These are phyloP conservation scores for Panicum virgatum DNA, from an alignment of 202 grass and related monocot genomes.

Conservation along the genomic window DNA sequence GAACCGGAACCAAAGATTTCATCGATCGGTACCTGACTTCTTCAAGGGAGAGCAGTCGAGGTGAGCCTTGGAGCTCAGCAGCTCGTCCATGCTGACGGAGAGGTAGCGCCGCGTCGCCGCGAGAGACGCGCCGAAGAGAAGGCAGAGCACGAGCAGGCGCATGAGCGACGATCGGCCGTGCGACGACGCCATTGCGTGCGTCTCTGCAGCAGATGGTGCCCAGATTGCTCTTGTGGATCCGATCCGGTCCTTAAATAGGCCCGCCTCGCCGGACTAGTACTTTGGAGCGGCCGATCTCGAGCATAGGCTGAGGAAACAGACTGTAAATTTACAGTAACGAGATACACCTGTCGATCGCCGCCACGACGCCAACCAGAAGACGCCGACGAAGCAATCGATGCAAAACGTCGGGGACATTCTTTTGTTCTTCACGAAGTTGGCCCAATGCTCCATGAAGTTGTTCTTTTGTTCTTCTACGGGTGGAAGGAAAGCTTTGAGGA, in stretches of 20 bases:
- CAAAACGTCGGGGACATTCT: background rate
- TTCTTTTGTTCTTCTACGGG: too few relatives aligned
- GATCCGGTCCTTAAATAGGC: too few relatives aligned
- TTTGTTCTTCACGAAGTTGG: background rate
- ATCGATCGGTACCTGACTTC: background rate
- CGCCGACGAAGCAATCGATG: background rate
- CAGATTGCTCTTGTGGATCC: background rate
- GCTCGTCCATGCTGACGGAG: background rate
- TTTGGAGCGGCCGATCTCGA: background rate
- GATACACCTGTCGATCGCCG: background rate
- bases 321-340: too few relatives aligned
- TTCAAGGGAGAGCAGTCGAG: constrained; percentile 15
- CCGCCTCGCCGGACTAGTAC: too few relatives aligned
- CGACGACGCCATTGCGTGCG: background rate
- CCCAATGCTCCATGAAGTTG: too few relatives aligned
- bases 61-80: background rate
- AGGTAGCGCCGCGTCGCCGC: background rate
- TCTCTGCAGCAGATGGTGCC: background rate
- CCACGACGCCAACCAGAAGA: background rate
- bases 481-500: too few relatives aligned
- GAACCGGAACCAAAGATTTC: too few relatives aligned
- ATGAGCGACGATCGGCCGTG: background rate
- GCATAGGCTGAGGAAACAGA: background rate
- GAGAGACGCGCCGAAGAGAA: background rate
- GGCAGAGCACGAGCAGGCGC: background rate